Base-by-base conservation (phyloP, 2,329 filamentous ascomycete species). In the Rhinocladiella mackenziei region DNA sequence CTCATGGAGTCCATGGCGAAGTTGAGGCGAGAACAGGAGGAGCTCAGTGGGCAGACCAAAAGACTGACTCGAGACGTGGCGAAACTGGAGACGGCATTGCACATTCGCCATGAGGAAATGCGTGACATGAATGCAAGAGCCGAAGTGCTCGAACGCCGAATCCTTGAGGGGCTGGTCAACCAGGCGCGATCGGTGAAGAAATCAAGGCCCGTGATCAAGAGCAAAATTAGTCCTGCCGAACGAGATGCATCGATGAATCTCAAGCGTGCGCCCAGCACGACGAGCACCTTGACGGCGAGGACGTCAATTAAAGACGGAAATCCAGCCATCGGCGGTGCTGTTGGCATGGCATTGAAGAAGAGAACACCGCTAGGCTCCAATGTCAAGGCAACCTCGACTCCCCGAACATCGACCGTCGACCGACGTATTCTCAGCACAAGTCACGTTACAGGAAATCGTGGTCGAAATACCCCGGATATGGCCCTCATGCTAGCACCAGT, bases 151-250 rank as follows among this genome's bases (percentile, higher is more conserved):
- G 92, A 98, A 68, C 85, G 89, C 39, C 83, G 92, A 18, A 95
- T 98, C 56, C 71, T 98, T 22, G 91, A 97, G 55, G 89, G 91
- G 18, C 87, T 97, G 51, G 94, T 98, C 69, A 89, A 97, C 58
- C 91, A 97, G 63, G 96, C 91, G 14, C 84, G 91, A 34, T 65
- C 62, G 5, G 77, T 97, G 45, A 85, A 92, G 31, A 60, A 62
- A 59, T 23, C 68, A 63, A 59, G 62, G 60, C 54, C 59, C 57
- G 62, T 60, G 7, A 58, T 58, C 43, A 56, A 43, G 43, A 39
- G 48, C 25, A 54, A 48, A 40, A 43, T 53, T 18, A 39, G 36
- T 8, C 42, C 51, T 2, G 48, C 48, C 13, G 54, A 56, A 20
- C 39, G 56, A 28, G 56, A 58, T 55, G 70, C 72, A 54, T 67